Evolutionary conservation across 345 rosid genomes (phyloP).

Genomic region (Noccaea bulbosa): DNA sequence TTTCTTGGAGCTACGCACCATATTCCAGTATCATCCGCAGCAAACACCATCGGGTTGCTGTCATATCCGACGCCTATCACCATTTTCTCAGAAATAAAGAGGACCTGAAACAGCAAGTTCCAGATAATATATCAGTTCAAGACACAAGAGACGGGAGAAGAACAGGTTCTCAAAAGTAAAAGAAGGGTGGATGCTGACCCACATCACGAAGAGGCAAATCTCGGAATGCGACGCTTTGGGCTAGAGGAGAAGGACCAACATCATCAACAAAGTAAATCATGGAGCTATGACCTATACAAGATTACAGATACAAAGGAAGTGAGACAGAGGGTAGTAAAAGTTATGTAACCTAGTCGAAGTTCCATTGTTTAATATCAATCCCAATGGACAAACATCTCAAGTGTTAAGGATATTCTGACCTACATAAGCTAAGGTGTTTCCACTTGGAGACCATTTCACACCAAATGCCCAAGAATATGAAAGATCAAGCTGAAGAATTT

Average conservation of each 20-base stretch:
- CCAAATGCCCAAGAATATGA: conserved; percentile 99
- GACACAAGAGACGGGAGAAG: conserved; percentile 32
- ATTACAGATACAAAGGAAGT: conserved; percentile 34
- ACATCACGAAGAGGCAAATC: conserved; percentile 99
- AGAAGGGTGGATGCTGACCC: conserved; percentile 97
- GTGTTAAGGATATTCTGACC: conserved; percentile 63
- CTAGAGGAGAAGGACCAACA: conserved; percentile 95
- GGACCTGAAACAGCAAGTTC: conserved; percentile 55
- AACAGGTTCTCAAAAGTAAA: conserved; percentile 39
- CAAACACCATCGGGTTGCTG: conserved; percentile 94
- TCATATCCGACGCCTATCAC: conserved; percentile 95
- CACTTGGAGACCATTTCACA: conserved; percentile 98
- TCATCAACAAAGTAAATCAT: conserved; percentile 98
- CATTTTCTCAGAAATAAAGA: conserved; percentile 91
- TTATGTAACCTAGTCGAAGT: conserved; percentile 22
- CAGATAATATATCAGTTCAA: conserved; percentile 36
- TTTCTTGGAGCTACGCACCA: conserved; percentile 58
- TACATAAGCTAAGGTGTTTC: conserved; percentile 93
- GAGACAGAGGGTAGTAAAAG: conserved; percentile 22
- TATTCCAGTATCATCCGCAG: conserved; percentile 93
- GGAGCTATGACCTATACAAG: conserved; percentile 84
- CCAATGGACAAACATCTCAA: conserved; percentile 7
- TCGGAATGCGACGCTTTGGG: conserved; percentile 83
- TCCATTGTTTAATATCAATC: neutral
- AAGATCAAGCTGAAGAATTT: conserved; percentile 98